A percentile compares a stretch with the other conserved stretches of the same genome.
Conservation (phyloP, 108 stramenopile genomes). For the Craspedostauros australis region DNA sequence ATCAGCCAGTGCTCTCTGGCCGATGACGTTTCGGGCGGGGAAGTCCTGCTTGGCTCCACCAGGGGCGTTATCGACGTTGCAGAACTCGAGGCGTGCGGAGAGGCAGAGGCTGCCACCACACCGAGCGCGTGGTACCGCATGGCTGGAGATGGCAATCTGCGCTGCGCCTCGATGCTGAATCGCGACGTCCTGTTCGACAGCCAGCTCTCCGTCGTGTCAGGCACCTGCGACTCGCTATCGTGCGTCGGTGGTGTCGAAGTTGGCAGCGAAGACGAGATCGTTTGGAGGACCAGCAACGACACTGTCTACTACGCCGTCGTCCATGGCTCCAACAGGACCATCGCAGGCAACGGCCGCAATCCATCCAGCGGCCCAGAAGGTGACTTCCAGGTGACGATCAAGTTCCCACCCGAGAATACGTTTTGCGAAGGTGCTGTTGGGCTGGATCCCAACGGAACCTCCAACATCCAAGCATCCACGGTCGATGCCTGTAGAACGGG, state of each 20-base stretch:
- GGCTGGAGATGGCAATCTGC: conserved; percentile 3
- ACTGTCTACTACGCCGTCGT: conserved; percentile 1
- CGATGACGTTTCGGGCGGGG: not conserved
- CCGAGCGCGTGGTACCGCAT: conserved; percentile 9
- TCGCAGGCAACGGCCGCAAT: too few relatives aligned
- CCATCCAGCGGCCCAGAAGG: too few relatives aligned
- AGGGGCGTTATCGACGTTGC: conserved; percentile 1
- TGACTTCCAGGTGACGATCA: conserved; percentile 6
- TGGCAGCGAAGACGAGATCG: not conserved
- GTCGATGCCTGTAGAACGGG: conserved; percentile 3
- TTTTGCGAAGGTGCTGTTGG: conserved; percentile 10
- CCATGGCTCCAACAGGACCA: not conserved
- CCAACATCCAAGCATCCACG: too few relatives aligned
- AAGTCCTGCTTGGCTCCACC: conserved; percentile 13
- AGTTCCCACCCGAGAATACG: not conserved
- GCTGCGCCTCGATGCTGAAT: conserved; percentile 1
- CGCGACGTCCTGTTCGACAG: not conserved
- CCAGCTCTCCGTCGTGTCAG: conserved; percentile 8
- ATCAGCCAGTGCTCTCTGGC: conserved; percentile 2
- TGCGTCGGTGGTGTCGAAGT: not conserved
- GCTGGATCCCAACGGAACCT: too few relatives aligned
- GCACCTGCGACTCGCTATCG: conserved; percentile 1
- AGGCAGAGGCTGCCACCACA: not conserved
- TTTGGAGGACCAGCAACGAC: conserved; percentile 1
- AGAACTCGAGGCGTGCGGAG: not conserved